Conservation (phyloP, 179 eudicot species). For the Corrigiola litoralis region DNA sequence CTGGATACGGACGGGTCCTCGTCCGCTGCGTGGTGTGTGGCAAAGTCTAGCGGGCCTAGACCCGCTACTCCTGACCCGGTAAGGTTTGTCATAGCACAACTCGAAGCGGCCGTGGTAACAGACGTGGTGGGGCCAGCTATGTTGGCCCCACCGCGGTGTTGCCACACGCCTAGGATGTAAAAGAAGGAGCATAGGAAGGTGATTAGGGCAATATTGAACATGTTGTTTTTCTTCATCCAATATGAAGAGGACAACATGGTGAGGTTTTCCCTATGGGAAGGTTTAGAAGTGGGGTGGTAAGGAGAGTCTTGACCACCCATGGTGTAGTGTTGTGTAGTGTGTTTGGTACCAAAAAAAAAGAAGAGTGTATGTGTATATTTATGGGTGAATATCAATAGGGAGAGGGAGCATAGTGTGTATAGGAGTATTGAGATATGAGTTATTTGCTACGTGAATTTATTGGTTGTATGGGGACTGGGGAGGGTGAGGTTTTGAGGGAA, state of each 20-base stretch:
- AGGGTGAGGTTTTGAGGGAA: conserved; percentile 10
- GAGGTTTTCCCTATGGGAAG: background rate
- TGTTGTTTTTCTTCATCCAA: conserved; percentile 2
- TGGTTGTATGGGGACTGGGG: background rate
- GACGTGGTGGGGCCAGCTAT: conserved; percentile 2
- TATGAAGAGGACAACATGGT: background rate
- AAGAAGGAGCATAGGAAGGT: conserved; percentile 40
- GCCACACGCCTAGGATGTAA: conserved; percentile 50
- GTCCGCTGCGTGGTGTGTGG: conserved; percentile 39
- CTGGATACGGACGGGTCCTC: conserved; percentile 4
- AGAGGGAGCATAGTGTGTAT: no score
- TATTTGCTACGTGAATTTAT: background rate
- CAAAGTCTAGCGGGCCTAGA: conserved; percentile 31
- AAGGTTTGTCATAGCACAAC: no score
- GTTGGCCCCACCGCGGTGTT: conserved; percentile 20
- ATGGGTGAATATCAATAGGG: conserved; percentile 3
- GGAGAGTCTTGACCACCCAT: conserved; percentile 29
- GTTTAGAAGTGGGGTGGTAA: conserved; percentile 28
- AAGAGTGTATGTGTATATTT: conserved; percentile 12
- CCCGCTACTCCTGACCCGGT: background rate
- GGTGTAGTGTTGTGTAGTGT: background rate
- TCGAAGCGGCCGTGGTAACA: background rate
- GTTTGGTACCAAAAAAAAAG: background rate
- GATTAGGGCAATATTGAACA: conserved; percentile 8
- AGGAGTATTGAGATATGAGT: background rate